Conservation (phyloP, 495 filamentous ascomycete genomes). For the Clavariopsis aquatica region DNA sequence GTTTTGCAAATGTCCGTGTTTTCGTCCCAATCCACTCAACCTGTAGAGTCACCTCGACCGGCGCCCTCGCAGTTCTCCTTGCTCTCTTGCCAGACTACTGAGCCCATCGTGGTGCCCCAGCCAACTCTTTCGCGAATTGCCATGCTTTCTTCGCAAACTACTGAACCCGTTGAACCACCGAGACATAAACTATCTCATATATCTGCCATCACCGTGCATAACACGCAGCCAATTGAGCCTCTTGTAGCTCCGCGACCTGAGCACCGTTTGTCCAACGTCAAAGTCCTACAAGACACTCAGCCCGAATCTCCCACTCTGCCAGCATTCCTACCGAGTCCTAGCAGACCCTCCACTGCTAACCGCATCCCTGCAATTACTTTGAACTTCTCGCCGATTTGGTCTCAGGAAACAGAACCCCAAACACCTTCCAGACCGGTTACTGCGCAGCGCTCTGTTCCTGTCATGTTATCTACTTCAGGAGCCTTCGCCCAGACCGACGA, state of each 20-base stretch:
- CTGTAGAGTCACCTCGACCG: constrained; percentile 13
- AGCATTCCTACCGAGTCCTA: constrained; percentile 28
- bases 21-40: constrained; percentile 26
- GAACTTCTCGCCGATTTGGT: constrained; percentile 22
- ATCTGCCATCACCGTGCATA: constrained; percentile 25
- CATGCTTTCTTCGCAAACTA: constrained; percentile 12
- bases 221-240: constrained; percentile 30
- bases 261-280: constrained; percentile 31
- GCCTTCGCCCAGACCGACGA: constrained; percentile 8
- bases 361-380: not conserved
- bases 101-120: constrained; percentile 47
- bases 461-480: not conserved
- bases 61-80: constrained; percentile 50
- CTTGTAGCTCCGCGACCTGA: not conserved
- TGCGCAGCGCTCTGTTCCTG: constrained; percentile 26
- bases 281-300: constrained; percentile 31
- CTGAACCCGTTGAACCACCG: constrained; percentile 16
- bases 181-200: constrained; percentile 9
- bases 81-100: constrained; percentile 53
- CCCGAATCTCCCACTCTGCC: constrained; percentile 34
- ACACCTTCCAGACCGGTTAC: constrained; percentile 31
- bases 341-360: constrained; percentile 20
- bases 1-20: constrained; percentile 12
- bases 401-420: constrained; percentile 29
- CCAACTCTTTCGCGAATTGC: constrained; percentile 5